A percentile compares a stretch with the other conserved stretches of the same genome.
Evolutionary conservation across 1,284 basidiomycete species (phyloP).

Genomic region (Sphaerobolus stellatus): DNA sequence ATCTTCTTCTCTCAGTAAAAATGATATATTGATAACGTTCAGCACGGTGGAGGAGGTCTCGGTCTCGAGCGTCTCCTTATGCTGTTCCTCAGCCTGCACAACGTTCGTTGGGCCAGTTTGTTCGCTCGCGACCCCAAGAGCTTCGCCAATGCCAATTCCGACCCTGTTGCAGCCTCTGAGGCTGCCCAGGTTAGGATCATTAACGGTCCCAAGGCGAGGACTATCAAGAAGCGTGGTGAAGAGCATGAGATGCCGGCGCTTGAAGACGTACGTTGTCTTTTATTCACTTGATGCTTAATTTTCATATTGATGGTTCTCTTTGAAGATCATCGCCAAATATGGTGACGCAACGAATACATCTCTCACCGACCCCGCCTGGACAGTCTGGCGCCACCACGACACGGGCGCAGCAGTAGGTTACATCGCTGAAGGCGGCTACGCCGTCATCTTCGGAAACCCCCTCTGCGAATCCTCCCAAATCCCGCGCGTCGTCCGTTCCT

Average conservation of each 20-base stretch:
- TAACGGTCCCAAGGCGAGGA: conserved; percentile 32
- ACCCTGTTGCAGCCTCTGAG: conserved; percentile 21
- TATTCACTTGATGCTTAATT: conserved; percentile 29
- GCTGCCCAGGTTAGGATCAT: conserved; percentile 29
- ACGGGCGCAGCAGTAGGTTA: conserved; percentile 43
- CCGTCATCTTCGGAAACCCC: conserved; percentile 41
- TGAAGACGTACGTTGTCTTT: conserved; percentile 33
- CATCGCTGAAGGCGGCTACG: conserved; percentile 32
- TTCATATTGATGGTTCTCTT: conserved; percentile 26
- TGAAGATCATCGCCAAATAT: conserved; percentile 42
- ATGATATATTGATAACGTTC: conserved; percentile 32
- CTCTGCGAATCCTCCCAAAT: conserved; percentile 38
- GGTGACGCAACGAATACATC: conserved; percentile 46
- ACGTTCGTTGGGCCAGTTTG: conserved; percentile 63
- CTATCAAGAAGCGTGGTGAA: conserved; percentile 25
- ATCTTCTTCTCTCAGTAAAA: not conserved
- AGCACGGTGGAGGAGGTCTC: conserved; percentile 28
- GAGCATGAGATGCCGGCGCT: conserved; percentile 32
- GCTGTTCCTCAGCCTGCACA: conserved; percentile 61
- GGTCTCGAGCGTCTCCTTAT: conserved; percentile 65
- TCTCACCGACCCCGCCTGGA: conserved; percentile 41
- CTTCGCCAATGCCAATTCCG: conserved; percentile 26
- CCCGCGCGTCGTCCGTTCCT: conserved; percentile 31
- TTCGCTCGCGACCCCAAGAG: conserved; percentile 65
- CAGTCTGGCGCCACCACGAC: conserved; percentile 38